Base-by-base conservation (phyloP, 257 asterid genomes). In the Salvia rosmarinus region DNA sequence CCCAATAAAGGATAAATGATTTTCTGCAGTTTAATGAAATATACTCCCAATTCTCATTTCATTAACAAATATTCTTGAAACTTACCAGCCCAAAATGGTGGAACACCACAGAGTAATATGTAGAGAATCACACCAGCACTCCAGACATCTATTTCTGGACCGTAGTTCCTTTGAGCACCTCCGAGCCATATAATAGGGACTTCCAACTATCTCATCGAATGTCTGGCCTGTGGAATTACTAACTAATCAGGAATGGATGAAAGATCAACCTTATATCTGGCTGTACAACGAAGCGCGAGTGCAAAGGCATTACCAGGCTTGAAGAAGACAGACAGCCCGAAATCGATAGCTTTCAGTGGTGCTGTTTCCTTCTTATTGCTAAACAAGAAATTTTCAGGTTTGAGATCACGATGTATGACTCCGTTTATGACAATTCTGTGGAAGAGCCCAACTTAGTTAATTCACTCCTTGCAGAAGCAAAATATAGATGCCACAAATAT, bases 131-230 rank as follows among this genome's bases (percentile, higher is more conserved):
- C 95, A 57, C 95, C 95, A 43, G 92, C 92, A 80, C 95, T 88
- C 95, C 95, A 85, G 21, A 88, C 83, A 13, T 88, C 95, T 1
- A 88, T 64, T 83, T 88, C 95, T 20, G 85, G 90, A 42, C 95
- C 95, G 32, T 88, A 88, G 69, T 80, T 83, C 65, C 88, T 70
- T 68, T 88, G 65, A 88, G 77, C 67, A 88, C 92, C 77, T 88
- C 95, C 0, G 95, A 16, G 95, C 95, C 92, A 88, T 88, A 70
- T 88, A 88, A 43, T 86, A 88, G 51, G 92, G 95, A 67, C 95
- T 88, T 50, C 95, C 95, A 6, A 88, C 92, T 20, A 88, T 88
- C 83, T 88, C 95, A 68, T 83, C 80, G 25, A 88, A 88, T 73
- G 78, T 81, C 78, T 88, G 82, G 8, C 90, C 92, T 88, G 79